These are phyloP conservation scores for Lasiodiplodia sp. DNA, from an alignment of 2,329 filamentous ascomycete species.

Conservation along the genomic window DNA sequence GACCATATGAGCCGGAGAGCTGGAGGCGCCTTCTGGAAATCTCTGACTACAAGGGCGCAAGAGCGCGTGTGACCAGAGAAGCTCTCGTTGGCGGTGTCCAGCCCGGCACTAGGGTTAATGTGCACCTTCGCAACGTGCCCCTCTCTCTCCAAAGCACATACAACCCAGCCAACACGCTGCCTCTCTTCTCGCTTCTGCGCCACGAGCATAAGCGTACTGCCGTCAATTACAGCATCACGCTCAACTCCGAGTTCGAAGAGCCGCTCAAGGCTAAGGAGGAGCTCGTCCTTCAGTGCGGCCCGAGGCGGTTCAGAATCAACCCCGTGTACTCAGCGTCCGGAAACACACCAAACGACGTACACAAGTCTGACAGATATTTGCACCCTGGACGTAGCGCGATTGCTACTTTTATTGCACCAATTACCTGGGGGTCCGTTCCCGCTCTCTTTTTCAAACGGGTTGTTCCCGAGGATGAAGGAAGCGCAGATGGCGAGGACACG, in stretches of 20 bases:
- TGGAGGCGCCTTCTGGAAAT: conserved; percentile 88
- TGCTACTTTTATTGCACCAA: conserved; percentile 85
- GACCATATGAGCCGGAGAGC: conserved; percentile 84
- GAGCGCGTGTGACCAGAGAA: conserved; percentile 78
- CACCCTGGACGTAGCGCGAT: conserved; percentile 91
- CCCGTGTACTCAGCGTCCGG: conserved; percentile 90
- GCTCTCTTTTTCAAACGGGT: conserved; percentile 82
- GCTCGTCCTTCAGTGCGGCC: conserved; percentile 88
- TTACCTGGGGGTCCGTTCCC: conserved; percentile 93
- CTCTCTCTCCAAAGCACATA: conserved; percentile 61
- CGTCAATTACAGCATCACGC: conserved; percentile 87
- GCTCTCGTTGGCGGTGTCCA: conserved; percentile 86
- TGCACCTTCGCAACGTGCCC: conserved; percentile 73
- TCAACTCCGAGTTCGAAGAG: conserved; percentile 76
- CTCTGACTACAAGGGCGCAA: conserved; percentile 86
- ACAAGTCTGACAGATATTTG: conserved; percentile 93
- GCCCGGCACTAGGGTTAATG: conserved; percentile 81
- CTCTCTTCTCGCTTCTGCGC: conserved; percentile 84
- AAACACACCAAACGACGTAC: conserved; percentile 92
- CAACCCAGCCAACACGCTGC: conserved; percentile 66
- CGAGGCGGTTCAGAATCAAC: conserved; percentile 84
- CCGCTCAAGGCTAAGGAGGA: conserved; percentile 93
- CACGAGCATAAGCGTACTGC: conserved; percentile 95
- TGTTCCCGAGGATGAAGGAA: conserved; percentile 53
- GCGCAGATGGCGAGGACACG: conserved; percentile 47